These are phyloP conservation scores for Penicillium goetzii DNA, from an alignment of 495 filamentous ascomycete species.

Conservation along the genomic window DNA sequence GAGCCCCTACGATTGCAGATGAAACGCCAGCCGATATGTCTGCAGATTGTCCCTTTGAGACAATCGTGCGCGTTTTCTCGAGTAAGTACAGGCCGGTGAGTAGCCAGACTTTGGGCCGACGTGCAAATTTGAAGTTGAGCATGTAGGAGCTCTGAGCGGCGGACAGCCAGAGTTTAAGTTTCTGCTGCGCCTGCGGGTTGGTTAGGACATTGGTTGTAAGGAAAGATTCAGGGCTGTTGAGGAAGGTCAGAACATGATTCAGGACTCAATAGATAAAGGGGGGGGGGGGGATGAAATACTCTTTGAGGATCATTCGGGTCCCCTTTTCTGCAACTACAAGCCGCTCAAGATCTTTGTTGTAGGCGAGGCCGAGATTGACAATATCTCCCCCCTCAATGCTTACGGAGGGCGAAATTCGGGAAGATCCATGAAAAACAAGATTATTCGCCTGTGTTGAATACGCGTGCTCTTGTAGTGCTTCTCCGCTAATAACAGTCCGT, in stretches of 20 bases:
- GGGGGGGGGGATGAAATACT: conserved; percentile 15
- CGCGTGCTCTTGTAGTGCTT: conserved; percentile 26
- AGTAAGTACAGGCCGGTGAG: conserved; percentile 32
- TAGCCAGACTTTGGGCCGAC: conserved; percentile 35
- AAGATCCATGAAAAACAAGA: conserved; percentile 25
- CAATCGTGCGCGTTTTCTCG: conserved; percentile 24
- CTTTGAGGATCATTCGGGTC: conserved; percentile 26
- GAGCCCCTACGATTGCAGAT: conserved; percentile 26
- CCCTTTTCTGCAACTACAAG: conserved; percentile 29
- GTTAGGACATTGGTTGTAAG: conserved; percentile 23
- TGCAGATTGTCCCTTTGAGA: conserved; percentile 21
- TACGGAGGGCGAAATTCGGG: conserved; percentile 22
- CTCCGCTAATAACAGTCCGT: conserved; percentile 18
- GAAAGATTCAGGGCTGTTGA: conserved; percentile 29
- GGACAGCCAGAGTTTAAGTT: conserved; percentile 34
- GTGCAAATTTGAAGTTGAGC: conserved; percentile 32
- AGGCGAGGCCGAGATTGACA: conserved; percentile 31
- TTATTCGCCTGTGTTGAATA: conserved; percentile 26
- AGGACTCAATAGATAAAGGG: not conserved
- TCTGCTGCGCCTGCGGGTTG: conserved; percentile 24
- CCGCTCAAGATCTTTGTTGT: conserved; percentile 30
- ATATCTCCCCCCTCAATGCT: conserved; percentile 30
- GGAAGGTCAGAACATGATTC: not conserved
- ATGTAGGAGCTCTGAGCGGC: conserved; percentile 30
- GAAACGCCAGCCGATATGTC: conserved; percentile 26